phyloP scores from a whole-genome alignment of 1,139 yeast species.

The Lodderomyces jiufengensis region DNA sequence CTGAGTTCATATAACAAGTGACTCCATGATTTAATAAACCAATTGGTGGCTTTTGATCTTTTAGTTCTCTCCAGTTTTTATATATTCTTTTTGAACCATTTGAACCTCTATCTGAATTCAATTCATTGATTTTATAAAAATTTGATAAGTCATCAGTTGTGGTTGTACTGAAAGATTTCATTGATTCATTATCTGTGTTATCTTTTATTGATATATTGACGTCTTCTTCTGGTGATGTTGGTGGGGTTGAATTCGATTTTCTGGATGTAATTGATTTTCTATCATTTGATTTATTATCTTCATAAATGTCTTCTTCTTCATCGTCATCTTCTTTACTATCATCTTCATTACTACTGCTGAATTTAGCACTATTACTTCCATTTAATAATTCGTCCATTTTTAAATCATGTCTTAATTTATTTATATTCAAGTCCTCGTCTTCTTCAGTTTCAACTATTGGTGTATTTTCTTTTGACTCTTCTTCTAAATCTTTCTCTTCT shows the following conservation, averaged over 20 bases:
- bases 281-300: slow-evolving; percentile 13
- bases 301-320: slow-evolving; percentile 16
- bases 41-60: slow-evolving; percentile 43
- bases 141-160: slow-evolving; percentile 1
- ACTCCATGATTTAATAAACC: slow-evolving; percentile 92
- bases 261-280: background rate
- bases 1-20: slow-evolving; percentile 94
- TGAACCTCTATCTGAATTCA: slow-evolving; percentile 53
- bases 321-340: slow-evolving; percentile 26
- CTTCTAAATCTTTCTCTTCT: slow-evolving; percentile 9
- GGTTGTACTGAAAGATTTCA: background rate
- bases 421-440: slow-evolving; percentile 27
- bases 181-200: background rate
- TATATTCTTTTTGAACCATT: slow-evolving; percentile 50
- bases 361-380: background rate
- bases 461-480: slow-evolving; percentile 2
- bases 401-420: slow-evolving; percentile 31
- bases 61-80: slow-evolving; percentile 57
- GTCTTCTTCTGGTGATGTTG: slow-evolving; percentile 43
- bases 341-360: slow-evolving; percentile 18
- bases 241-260: slow-evolving; percentile 30
- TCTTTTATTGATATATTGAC: slow-evolving; percentile 13
- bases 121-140: slow-evolving; percentile 52
- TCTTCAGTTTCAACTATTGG: slow-evolving; percentile 7
- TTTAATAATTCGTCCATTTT: slow-evolving; percentile 27